Base-by-base conservation (phyloP, 2,329 filamentous ascomycete species). In the Blumeria hordei region DNA sequence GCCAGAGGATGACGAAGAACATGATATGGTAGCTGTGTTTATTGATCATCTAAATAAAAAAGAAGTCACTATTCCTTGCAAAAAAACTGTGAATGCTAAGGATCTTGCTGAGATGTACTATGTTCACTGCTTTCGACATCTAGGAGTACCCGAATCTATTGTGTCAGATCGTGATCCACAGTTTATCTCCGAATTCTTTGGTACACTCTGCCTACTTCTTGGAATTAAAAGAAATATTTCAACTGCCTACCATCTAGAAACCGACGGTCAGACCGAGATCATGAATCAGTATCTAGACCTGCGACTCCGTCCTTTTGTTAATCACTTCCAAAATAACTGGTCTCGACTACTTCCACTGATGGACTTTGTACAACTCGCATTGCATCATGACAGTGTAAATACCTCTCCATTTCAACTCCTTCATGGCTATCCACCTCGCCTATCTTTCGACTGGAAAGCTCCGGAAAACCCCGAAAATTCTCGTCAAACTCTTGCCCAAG, bases 221-320 rank as follows among this genome's bases (percentile, higher is more conserved):
- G 53, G 50, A 36, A 55, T 58, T 5, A 55, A 59, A 41, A n/a
- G 55, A 1, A 56, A 56, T 49, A 39, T 61, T 8, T 56, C 52
- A 0, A 59, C 55, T 0, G 51, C 58, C 1, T 60, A 55, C 52
- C 54, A 62, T 43, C 47, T 33, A 4, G 34, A 61, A 50, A 55
- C 56, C 5, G 57, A 61, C 44, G 53, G 60, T 14, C 54, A 58
- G 16, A 61, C 60, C 3, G 56, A 62, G 54, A 51, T 57, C 1
- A 53, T 58, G 16, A 60, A 62, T 21, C 53, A 58, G 35, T 59
- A 56, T n/a, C 14, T 62, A 8, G 57, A 62, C 43, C 18, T 55
- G 28, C 33, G 54, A 7, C 54, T 62, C 5, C 39, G 56, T 8
- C 28, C n/a, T 41, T 54, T 41, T 44, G 16, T 54, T n/a, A 54